Evolutionary conservation across 202 grass and related monocot genomes (phyloP).

Genomic region (Tripidium arundinaceum): DNA sequence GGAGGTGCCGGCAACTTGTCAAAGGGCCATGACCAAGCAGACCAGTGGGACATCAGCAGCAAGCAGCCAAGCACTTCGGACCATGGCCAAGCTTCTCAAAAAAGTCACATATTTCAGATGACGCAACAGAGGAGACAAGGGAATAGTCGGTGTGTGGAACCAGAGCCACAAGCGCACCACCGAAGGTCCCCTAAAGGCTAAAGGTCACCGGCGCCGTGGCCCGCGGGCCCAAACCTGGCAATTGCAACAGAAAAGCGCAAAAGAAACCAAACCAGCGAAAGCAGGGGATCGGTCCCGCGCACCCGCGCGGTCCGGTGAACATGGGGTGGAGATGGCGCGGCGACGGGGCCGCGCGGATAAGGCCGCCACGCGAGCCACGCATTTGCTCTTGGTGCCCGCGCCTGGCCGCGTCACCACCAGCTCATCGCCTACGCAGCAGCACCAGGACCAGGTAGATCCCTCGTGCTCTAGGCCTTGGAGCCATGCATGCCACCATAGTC

Average conservation of each 20-base stretch:
- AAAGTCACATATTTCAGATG: not conserved
- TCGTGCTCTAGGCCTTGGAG: not conserved
- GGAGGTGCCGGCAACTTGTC: not conserved
- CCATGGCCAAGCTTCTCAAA: not conserved
- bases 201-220: not conserved
- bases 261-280: not conserved
- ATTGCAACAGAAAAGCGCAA: not conserved
- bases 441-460: not conserved
- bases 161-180: not conserved
- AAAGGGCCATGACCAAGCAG: not conserved
- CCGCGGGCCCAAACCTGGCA: not conserved
- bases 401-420: conserved; percentile 49
- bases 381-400: conserved; percentile 31
- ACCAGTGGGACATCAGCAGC: not conserved
- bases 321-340: conserved; percentile 3
- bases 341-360: conserved; percentile 33
- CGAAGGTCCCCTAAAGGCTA: not conserved
- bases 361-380: conserved; percentile 38
- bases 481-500: conserved; percentile 4
- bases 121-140: not conserved
- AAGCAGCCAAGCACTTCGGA: not conserved
- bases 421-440: conserved; percentile 7
- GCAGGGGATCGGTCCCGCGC: not conserved
- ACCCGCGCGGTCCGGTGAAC: not conserved
- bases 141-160: not conserved